Conservation (phyloP, 371 early-diverging fungal species). For the Mortierella sp. region DNA sequence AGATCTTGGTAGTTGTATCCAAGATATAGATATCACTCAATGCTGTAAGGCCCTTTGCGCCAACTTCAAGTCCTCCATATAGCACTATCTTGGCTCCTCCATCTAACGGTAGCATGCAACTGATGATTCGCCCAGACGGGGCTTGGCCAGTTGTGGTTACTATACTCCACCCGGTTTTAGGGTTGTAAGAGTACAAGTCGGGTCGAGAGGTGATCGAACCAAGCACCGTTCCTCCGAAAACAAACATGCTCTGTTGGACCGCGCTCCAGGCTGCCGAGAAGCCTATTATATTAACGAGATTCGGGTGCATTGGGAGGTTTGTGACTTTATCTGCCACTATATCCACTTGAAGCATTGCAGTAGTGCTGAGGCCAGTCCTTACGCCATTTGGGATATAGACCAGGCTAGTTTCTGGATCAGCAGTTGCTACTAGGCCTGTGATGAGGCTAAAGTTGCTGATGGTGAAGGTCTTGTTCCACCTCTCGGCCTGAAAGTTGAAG, state of each 20-base stretch:
- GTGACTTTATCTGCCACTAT: not conserved
- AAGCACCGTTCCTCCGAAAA: not conserved
- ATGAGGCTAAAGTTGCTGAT: not conserved
- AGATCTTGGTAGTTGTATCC: slow-evolving; percentile 1
- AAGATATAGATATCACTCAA: slow-evolving; percentile 24
- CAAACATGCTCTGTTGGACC: not conserved
- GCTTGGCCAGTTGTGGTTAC: not conserved
- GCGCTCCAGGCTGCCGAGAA: slow-evolving; percentile 10
- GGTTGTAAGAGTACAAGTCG: slow-evolving; percentile 1
- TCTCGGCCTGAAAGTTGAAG: slow-evolving; percentile 2
- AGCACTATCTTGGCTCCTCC: slow-evolving; percentile 25
- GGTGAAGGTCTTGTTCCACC: not conserved
- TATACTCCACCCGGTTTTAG: slow-evolving; percentile 1
- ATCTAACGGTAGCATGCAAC: slow-evolving; percentile 23
- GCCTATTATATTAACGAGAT: not conserved
- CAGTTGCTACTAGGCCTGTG: not conserved
- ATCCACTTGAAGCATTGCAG: not conserved
- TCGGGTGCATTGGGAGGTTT: not conserved
- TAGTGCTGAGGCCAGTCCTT: not conserved
- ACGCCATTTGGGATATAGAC: slow-evolving; percentile 23
- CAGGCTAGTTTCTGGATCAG: slow-evolving; percentile 14
- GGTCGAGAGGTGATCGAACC: not conserved
- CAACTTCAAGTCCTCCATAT: slow-evolving; percentile 20
- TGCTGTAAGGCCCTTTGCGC: not conserved
- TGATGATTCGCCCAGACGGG: slow-evolving; percentile 2